phyloP scores from a whole-genome alignment of 1,139 yeast species.

The Geotrichum cucujoidarum region DNA sequence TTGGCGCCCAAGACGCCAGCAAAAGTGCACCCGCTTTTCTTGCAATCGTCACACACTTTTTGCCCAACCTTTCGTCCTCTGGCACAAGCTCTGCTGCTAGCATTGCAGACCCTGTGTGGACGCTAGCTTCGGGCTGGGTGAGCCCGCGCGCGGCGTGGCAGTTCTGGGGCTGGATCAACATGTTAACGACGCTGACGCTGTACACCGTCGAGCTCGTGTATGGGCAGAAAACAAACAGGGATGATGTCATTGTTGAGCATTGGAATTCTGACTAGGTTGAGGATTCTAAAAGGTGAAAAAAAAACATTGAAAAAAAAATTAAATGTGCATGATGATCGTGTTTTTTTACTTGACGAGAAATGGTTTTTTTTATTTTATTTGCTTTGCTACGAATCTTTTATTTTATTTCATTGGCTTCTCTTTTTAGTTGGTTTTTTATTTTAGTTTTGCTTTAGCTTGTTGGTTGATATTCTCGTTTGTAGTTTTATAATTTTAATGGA shows the following conservation, averaged over 20 bases:
- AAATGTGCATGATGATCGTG: too few relatives aligned
- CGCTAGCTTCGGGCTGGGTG: conserved; percentile 41
- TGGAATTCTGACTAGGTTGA: conserved; percentile 6
- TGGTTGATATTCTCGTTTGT: background rate
- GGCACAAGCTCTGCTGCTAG: background rate
- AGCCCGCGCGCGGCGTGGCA: conserved; percentile 62
- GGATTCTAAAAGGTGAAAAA: too few relatives aligned
- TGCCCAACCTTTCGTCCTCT: too few relatives aligned
- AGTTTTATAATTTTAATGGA: background rate
- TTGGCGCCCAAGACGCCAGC: conserved; percentile 41
- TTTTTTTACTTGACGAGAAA: background rate
- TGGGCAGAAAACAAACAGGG: conserved; percentile 34
- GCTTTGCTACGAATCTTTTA: background rate
- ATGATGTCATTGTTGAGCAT: conserved; percentile 20
- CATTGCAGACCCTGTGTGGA: conserved; percentile 1
- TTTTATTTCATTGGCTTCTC: background rate
- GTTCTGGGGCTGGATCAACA: conserved; percentile 95
- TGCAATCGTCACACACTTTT: background rate
- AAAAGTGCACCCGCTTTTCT: conserved; percentile 32
- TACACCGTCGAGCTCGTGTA: conserved; percentile 68
- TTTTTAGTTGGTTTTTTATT: background rate
- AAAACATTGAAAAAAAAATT: too few relatives aligned
- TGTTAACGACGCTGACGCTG: conserved; percentile 69
- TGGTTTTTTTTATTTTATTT: background rate
- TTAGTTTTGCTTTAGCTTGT: background rate